These are phyloP conservation scores for Trichoderma oligosporum DNA, from an alignment of 2,329 filamentous ascomycete species.

Conservation along the genomic window DNA sequence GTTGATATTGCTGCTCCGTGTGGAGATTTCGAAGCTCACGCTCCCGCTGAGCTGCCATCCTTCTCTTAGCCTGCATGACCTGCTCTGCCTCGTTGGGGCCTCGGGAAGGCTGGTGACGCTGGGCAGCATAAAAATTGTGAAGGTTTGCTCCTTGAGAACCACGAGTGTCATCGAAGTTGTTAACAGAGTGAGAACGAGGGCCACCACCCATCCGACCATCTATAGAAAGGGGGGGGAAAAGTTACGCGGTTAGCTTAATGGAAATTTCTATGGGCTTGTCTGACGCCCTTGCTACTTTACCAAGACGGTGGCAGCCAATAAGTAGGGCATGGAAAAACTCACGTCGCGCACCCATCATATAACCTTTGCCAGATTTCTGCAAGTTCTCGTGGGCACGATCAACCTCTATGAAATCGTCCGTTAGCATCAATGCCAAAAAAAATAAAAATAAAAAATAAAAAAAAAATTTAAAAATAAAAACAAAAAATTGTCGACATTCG, in stretches of 20 bases:
- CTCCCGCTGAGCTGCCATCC: slow-evolving; percentile 98
- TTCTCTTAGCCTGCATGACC: slow-evolving; percentile 98
- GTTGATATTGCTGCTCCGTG: slow-evolving; percentile 99
- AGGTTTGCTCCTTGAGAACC: slow-evolving; percentile 69
- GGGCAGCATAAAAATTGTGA: slow-evolving; percentile 90
- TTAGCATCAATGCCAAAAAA: slow-evolving; percentile 2
- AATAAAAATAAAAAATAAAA: background rate
- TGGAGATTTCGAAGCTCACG: slow-evolving; percentile 99
- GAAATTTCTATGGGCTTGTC: slow-evolving; percentile 4
- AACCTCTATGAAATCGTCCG: slow-evolving; percentile 62
- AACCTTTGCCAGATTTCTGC: slow-evolving; percentile 93
- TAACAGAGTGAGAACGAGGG: slow-evolving; percentile 77
- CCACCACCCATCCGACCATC: slow-evolving; percentile 66
- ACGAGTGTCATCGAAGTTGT: slow-evolving; percentile 73
- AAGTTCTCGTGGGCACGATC: slow-evolving; percentile 94
- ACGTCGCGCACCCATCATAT: slow-evolving; percentile 69
- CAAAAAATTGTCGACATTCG: background rate
- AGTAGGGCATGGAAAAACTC: slow-evolving; percentile 56
- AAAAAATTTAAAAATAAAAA: background rate
- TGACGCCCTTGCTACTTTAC: slow-evolving; percentile 9
- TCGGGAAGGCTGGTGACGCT: slow-evolving; percentile 84
- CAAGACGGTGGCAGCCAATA: background rate
- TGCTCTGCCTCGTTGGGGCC: slow-evolving; percentile 89
- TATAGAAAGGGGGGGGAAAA: slow-evolving; percentile 33
- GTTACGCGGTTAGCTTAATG: slow-evolving; percentile 11